These are phyloP conservation scores for Lepidium campestre DNA, from an alignment of 441 rosid species.

Conservation along the genomic window DNA sequence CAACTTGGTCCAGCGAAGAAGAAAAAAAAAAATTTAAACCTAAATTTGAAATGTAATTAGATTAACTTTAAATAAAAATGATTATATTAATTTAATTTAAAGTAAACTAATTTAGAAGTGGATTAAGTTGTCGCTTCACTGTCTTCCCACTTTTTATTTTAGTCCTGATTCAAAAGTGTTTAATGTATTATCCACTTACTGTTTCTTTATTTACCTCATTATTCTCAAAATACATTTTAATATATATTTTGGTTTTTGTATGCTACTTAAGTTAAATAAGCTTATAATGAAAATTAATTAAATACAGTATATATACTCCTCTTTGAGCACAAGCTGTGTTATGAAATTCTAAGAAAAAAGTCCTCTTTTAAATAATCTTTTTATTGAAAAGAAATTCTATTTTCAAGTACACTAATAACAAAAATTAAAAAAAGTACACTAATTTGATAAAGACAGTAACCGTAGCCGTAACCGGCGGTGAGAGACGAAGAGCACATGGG, in stretches of 20 bases:
- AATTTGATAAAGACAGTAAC: background rate
- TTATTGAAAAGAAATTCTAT: no score
- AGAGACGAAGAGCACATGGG: slow-evolving; percentile 17
- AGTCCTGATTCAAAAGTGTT: background rate
- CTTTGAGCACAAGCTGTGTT: background rate
- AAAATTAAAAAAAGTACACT: no score
- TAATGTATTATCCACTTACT: background rate
- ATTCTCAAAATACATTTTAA: no score
- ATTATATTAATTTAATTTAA: background rate
- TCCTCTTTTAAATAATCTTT: no score
- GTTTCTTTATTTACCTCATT: no score
- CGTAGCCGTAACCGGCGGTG: slow-evolving; percentile 13
- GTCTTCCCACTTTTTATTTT: slow-evolving; percentile 1
- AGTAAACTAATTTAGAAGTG: background rate
- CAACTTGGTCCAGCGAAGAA: slow-evolving; percentile 29
- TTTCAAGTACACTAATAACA: background rate
- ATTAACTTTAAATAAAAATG: background rate
- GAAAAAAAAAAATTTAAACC: background rate
- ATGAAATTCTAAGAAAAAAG: background rate
- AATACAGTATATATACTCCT: no score
- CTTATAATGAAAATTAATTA: no score
- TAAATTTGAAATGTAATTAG: background rate
- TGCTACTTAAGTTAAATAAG: no score
- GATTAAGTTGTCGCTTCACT: slow-evolving; percentile 15
- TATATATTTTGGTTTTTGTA: no score